Evolutionary conservation across 2,329 filamentous ascomycete genomes (phyloP).

Genomic region (Xylaria multiplex): DNA sequence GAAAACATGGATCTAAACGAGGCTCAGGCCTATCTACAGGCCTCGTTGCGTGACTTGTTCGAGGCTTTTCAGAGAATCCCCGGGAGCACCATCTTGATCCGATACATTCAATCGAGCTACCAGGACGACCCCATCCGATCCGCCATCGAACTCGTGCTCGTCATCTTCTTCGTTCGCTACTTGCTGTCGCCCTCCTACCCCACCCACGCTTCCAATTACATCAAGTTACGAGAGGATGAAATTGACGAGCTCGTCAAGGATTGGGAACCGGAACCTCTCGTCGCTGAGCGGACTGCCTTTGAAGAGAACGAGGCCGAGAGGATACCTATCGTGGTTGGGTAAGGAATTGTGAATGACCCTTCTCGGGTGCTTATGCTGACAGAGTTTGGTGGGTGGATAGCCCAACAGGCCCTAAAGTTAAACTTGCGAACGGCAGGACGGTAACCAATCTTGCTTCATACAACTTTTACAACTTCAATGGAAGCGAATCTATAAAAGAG

Average conservation of each 20-base stretch:
- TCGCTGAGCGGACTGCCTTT: constrained; percentile 75
- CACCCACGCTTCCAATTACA: constrained; percentile 87
- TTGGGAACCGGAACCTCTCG: constrained; percentile 94
- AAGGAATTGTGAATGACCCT: constrained; percentile 44
- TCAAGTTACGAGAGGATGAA: constrained; percentile 92
- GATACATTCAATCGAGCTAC: constrained; percentile 97
- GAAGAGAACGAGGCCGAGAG: constrained; percentile 87
- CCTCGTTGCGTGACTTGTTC: constrained; percentile 63
- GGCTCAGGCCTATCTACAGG: constrained; percentile 63
- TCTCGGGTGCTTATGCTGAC: constrained; percentile 7
- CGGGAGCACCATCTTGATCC: constrained; percentile 90
- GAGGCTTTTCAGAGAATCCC: constrained; percentile 88
- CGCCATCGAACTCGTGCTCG: constrained; percentile 89
- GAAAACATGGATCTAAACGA: constrained; percentile 70
- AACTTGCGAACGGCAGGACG: constrained; percentile 86
- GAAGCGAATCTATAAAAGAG: constrained; percentile 91
- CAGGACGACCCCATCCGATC: constrained; percentile 96
- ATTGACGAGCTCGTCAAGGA: constrained; percentile 97
- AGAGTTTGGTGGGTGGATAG: constrained; percentile 56
- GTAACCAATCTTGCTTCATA: constrained; percentile 94
- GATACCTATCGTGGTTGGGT: constrained; percentile 89
- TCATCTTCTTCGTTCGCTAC: constrained; percentile 96
- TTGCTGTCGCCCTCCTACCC: constrained; percentile 91
- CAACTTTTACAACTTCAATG: constrained; percentile 98
- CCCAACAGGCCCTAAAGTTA: constrained; percentile 88